Percentiles rank a stretch among this genome's conserved stretches.
phyloP scores from a whole-genome alignment of 805 yeast species.

The Ogataea zsoltii region DNA sequence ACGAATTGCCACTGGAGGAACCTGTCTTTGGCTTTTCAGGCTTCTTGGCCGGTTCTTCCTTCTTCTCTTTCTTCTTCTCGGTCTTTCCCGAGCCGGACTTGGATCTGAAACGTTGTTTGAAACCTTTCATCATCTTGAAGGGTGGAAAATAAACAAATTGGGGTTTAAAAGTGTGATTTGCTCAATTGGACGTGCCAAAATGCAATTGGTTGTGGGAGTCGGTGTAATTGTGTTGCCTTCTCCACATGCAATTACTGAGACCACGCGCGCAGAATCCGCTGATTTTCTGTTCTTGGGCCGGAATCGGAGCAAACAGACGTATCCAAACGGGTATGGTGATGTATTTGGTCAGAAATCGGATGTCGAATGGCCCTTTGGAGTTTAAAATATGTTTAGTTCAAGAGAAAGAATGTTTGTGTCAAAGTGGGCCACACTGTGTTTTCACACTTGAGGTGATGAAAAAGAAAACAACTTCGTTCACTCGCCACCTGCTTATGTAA shows the following conservation, averaged over 20 bases:
- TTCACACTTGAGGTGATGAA: constrained; percentile 1
- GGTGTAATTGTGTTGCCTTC: neutral
- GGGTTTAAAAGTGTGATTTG: neutral
- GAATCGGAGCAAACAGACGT: neutral
- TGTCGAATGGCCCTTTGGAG: neutral
- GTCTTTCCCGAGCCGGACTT: constrained; percentile 36
- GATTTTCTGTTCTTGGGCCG: constrained; percentile 1
- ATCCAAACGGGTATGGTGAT: neutral
- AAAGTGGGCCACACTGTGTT: constrained; percentile 7
- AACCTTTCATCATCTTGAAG: constrained; percentile 68
- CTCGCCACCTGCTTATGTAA: constrained; percentile 16
- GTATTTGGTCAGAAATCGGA: neutral
- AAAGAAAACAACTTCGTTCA: constrained; percentile 22
- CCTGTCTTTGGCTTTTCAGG: constrained; percentile 21
- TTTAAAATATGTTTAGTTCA: neutral
- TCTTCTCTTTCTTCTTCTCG: constrained; percentile 44
- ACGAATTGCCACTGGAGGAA: constrained; percentile 12
- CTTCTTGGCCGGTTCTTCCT: constrained; percentile 31
- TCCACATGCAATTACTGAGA: neutral
- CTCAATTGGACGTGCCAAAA: neutral
- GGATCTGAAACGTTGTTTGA: constrained; percentile 56
- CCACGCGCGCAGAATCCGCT: constrained; percentile 4
- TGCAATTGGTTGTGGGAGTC: neutral
- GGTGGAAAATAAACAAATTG: neutral
- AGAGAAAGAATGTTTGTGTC: neutral